Conservation (phyloP, 495 filamentous ascomycete genomes). For the Elaphomyces granulatus region DNA sequence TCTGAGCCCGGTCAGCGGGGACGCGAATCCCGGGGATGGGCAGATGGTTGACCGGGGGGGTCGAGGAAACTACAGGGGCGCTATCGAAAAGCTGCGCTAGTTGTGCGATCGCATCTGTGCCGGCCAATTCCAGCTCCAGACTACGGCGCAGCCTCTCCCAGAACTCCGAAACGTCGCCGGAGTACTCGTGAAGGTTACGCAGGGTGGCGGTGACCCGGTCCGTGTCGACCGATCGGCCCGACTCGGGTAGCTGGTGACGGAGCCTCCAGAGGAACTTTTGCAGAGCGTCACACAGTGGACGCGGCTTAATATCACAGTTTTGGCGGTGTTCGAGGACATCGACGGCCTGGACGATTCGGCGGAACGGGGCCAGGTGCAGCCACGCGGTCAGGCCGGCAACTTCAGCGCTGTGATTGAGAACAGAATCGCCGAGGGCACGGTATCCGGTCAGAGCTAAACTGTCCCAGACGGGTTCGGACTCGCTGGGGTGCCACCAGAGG, state of each 20-base stretch:
- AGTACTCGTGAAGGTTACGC: constrained; percentile 31
- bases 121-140: constrained; percentile 36
- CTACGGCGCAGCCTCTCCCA: constrained; percentile 41
- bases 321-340: constrained; percentile 35
- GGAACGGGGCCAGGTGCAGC: constrained; percentile 45
- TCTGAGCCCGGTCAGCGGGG: constrained; percentile 22
- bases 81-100: constrained; percentile 35
- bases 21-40: constrained; percentile 29
- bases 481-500: constrained; percentile 47
- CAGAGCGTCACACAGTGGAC: constrained; percentile 35
- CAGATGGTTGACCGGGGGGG: constrained; percentile 14
- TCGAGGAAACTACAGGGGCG: constrained; percentile 8
- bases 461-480: constrained; percentile 63
- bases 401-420: constrained; percentile 35
- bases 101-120: constrained; percentile 25
- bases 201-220: constrained; percentile 29
- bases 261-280: constrained; percentile 33
- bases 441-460: constrained; percentile 48
- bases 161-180: constrained; percentile 34
- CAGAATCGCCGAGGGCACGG: constrained; percentile 34
- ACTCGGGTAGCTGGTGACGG: constrained; percentile 21
- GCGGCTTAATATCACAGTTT: constrained; percentile 35
- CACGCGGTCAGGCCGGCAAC: constrained; percentile 41
- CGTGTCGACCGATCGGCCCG: constrained; percentile 29
- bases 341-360: constrained; percentile 37